A percentile compares a stretch with the other conserved stretches of the same genome.
phyloP scores from a whole-genome alignment of 352 stramenopile species.

The Pythium chondricola region DNA sequence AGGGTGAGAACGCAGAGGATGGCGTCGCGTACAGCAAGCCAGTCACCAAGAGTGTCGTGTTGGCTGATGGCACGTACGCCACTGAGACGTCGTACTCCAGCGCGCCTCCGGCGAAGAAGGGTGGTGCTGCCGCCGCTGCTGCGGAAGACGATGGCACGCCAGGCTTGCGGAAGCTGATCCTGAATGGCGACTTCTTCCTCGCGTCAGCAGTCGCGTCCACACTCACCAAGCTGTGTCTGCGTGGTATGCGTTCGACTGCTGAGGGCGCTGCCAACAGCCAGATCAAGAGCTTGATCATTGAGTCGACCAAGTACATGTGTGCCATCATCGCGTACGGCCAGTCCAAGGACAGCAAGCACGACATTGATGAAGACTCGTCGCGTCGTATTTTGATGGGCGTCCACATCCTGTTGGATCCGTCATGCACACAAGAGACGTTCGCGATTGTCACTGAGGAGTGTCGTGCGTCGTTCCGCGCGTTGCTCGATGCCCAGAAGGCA shows the following conservation, averaged over 20 bases:
- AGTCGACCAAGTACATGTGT: slow-evolving; percentile 70
- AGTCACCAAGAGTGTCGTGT: slow-evolving; percentile 97
- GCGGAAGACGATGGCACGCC: slow-evolving; percentile 64
- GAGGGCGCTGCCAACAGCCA: slow-evolving; percentile 34
- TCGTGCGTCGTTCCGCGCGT: slow-evolving; percentile 62
- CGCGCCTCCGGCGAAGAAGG: slow-evolving; percentile 24
- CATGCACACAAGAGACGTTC: slow-evolving; percentile 51
- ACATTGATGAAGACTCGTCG: slow-evolving; percentile 92
- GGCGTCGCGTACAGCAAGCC: slow-evolving; percentile 79
- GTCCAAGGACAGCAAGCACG: slow-evolving; percentile 70
- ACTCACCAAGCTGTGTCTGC: slow-evolving; percentile 96
- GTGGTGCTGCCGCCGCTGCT: slow-evolving; percentile 1
- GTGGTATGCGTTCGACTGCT: slow-evolving; percentile 57
- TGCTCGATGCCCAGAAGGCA: slow-evolving; percentile 73
- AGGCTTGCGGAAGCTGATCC: slow-evolving; percentile 84
- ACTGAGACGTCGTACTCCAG: slow-evolving; percentile 93
- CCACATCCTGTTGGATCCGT: slow-evolving; percentile 92
- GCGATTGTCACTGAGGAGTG: slow-evolving; percentile 80
- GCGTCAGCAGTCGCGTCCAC: slow-evolving; percentile 89
- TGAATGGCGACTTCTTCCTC: slow-evolving; percentile 96
- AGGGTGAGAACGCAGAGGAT: slow-evolving; percentile 10
- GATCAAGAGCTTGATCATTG: slow-evolving; percentile 67
- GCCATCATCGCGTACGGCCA: slow-evolving; percentile 67
- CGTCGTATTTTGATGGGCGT: slow-evolving; percentile 95
- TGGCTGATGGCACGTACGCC: slow-evolving; percentile 99